Evolutionary conservation across 106 monocot genomes (phyloP), one percentile per base, ranked within the genome.

Genomic region (Platanthera zijinensis): DNA sequence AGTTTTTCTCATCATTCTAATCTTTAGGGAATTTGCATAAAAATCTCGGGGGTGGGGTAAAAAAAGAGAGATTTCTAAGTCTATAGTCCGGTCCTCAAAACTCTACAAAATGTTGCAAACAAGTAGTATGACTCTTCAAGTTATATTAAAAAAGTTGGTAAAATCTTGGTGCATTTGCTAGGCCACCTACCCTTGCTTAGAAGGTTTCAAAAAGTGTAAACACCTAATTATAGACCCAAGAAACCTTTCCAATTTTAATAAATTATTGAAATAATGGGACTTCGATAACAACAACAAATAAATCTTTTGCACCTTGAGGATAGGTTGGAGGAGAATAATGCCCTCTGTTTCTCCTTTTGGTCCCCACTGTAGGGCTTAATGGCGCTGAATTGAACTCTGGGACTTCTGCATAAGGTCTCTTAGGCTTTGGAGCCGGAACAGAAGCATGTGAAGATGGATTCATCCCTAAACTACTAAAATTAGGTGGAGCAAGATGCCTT

Each of bases 371-470:
- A 18, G 18, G 59, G 59, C 21, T n/a, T 9, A 21, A 61, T 50
- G 79, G 74, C 13, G 63, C 30, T 13, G 79, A 51, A 63, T 61
- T 49, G 51, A 73, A 49, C 57, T 48, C 30, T 12, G 73, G 63
- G 3, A 83, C 85, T 81, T 81, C 67, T 77, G 12, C 18, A 78
- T 30, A 21, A 19, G 86, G 80, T 69, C 75, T 19, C 14, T 75
- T 66, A 51, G 52, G 76, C 14, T 79, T 85, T n/a, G 82, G 68
- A 5, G 67, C 52, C 51, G 51, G 52, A 81, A 81, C 68, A 71
- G 52, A 72, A 82, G 67, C 72, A 77, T 59, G 52, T 13, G 74
- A 50, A 73, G 79, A 11, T 61, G 84, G 80, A 59, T 69, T 73
- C 19, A 19, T 47, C 69, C 17, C 48, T 18, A 25, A 56, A 73